Evolutionary conservation across 306 rosid genomes (phyloP).

Genomic region (Dryas alaskensis): DNA sequence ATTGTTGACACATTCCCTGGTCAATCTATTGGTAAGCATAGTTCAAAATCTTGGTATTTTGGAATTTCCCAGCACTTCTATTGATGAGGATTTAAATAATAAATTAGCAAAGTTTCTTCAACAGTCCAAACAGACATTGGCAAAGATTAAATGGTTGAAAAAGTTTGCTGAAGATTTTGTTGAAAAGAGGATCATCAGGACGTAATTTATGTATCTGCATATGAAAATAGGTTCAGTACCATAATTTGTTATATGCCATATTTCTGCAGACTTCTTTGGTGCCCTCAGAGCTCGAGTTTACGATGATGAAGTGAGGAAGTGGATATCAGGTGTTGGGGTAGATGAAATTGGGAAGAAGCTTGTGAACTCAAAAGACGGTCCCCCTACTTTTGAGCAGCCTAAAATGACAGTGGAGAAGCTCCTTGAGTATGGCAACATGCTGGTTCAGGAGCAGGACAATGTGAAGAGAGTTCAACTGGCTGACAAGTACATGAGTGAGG

Average conservation of each 20-base stretch:
- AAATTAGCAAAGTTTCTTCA: background rate
- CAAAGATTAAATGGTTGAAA: too few relatives aligned
- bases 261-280: constrained; percentile 48
- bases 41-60: background rate
- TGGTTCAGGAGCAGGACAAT: constrained; percentile 50
- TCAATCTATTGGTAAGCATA: constrained; percentile 50
- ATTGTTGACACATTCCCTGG: constrained; percentile 57
- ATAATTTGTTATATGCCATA: background rate
- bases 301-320: constrained; percentile 58
- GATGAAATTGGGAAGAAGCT: constrained; percentile 47
- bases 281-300: constrained; percentile 55
- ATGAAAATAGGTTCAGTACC: too few relatives aligned
- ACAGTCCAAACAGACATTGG: background rate
- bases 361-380: constrained; percentile 55
- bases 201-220: too few relatives aligned
- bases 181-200: background rate
- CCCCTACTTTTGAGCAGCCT: constrained; percentile 55
- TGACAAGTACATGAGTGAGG: constrained; percentile 42
- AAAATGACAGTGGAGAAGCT: constrained; percentile 55
- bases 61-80: too few relatives aligned
- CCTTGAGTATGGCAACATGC: constrained; percentile 48
- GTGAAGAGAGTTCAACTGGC: constrained; percentile 56
- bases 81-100: background rate
- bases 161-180: background rate
- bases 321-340: constrained; percentile 45